Evolutionary conservation across 1,284 basidiomycete genomes (phyloP).

Genomic region (Papiliotrema terrestris): DNA sequence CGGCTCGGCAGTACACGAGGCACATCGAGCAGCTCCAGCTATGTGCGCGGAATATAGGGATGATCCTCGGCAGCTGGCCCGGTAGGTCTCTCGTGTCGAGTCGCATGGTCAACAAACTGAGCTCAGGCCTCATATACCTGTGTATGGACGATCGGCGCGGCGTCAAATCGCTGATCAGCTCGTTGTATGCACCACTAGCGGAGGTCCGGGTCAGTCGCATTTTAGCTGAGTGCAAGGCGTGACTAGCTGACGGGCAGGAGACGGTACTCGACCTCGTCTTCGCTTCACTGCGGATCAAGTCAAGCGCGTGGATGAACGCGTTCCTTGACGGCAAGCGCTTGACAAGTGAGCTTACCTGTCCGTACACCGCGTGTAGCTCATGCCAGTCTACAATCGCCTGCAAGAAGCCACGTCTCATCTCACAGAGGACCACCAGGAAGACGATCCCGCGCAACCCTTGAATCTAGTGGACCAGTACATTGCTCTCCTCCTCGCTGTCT

Average conservation of each 20-base stretch:
- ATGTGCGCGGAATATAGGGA: constrained; percentile 71
- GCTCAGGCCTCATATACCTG: constrained; percentile 81
- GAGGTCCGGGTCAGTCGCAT: constrained; percentile 68
- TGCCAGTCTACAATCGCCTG: constrained; percentile 39
- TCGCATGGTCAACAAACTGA: constrained; percentile 2
- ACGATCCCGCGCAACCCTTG: constrained; percentile 59
- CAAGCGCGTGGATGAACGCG: constrained; percentile 82
- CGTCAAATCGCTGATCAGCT: constrained; percentile 78
- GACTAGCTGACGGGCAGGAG: constrained; percentile 58
- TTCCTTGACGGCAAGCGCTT: constrained; percentile 81
- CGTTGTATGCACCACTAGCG: constrained; percentile 79
- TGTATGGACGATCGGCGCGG: constrained; percentile 85
- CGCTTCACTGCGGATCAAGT: constrained; percentile 84
- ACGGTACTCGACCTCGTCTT: constrained; percentile 91
- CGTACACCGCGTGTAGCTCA: neutral
- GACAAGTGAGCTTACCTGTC: constrained; percentile 60
- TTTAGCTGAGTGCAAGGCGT: neutral
- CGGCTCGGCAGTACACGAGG: constrained; percentile 35
- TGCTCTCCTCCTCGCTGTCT: constrained; percentile 78
- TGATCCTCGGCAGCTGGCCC: constrained; percentile 88
- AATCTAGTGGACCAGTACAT: constrained; percentile 93
- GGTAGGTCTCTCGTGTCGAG: constrained; percentile 57
- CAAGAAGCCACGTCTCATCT: constrained; percentile 37
- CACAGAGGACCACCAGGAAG: constrained; percentile 26
- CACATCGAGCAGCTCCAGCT: constrained; percentile 73